Percentiles rank a stretch among this genome's conserved stretches.
These are phyloP conservation scores for Tuber melanosporum DNA, from an alignment of 495 filamentous ascomycete genomes.

Conservation along the genomic window DNA sequence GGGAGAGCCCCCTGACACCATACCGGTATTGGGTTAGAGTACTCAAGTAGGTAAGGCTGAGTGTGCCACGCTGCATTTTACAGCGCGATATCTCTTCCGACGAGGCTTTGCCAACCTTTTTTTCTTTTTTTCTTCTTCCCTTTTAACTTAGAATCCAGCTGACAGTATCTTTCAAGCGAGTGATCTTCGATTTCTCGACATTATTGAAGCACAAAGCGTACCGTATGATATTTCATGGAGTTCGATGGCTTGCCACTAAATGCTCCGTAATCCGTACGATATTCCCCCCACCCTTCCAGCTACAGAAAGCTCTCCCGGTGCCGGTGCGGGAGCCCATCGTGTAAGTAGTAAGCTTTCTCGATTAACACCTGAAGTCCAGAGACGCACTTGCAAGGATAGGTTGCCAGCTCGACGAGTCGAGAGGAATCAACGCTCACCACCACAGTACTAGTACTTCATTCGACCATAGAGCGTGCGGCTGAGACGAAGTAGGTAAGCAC, in stretches of 20 bases:
- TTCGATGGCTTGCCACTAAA: neutral
- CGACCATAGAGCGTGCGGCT: neutral
- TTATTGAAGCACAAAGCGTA: neutral
- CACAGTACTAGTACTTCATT: neutral
- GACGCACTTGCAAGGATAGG: neutral
- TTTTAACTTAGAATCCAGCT: neutral
- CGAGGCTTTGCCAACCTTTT: neutral
- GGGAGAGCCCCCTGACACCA: neutral
- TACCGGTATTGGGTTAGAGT: neutral
- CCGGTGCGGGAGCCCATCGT: neutral
- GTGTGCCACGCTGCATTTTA: neutral
- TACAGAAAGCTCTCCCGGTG: neutral
- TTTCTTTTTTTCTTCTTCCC: too few species aligned
- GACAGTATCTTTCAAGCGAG: neutral
- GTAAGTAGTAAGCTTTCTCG: neutral
- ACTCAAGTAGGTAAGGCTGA: neutral
- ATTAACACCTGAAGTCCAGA: neutral
- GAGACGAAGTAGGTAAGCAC: neutral
- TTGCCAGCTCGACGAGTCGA: slow-evolving; percentile 1
- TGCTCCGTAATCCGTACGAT: neutral
- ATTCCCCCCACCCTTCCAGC: neutral
- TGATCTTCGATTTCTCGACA: neutral
- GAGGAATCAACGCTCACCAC: neutral
- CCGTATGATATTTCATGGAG: neutral
- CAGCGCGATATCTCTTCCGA: neutral